A percentile compares a stretch with the other conserved stretches of the same genome.
phyloP scores from a whole-genome alignment of 2,329 filamentous ascomycete genomes.

The Trichoderma gracile region DNA sequence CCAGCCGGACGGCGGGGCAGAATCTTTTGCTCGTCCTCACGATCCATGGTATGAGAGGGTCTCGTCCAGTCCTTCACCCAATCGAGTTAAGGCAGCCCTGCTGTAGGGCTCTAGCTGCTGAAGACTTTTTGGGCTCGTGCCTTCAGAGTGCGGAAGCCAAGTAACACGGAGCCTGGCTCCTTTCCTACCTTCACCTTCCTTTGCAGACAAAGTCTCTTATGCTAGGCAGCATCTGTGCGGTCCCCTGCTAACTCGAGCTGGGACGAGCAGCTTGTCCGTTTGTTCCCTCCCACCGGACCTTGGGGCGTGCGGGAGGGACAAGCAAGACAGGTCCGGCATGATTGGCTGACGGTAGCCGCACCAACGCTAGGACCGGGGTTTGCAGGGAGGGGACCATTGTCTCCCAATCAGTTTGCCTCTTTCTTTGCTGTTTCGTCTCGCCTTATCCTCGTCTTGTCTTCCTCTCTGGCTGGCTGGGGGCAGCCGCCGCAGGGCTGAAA shows the following conservation, averaged over 20 bases:
- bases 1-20: conserved; percentile 11
- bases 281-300: conserved; percentile 1
- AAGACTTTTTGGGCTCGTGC: conserved; percentile 4
- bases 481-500: conserved; percentile 18
- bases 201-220: neutral
- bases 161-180: neutral
- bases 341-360: neutral
- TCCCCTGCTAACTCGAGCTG: neutral
- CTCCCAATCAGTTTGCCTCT: neutral
- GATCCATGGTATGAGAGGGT: neutral
- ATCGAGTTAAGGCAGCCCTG: conserved; percentile 23
- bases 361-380: neutral
- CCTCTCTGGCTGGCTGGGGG: neutral
- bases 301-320: conserved; percentile 14
- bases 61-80: neutral
- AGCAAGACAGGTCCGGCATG: conserved; percentile 1
- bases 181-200: too few species aligned
- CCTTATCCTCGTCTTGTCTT: neutral
- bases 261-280: conserved; percentile 7
- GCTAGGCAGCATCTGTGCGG: neutral
- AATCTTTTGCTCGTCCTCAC: neutral
- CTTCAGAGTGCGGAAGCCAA: neutral
- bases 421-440: neutral
- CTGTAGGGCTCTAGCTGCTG: conserved; percentile 16
- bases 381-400: neutral